phyloP scores from a whole-genome alignment of 352 stramenopile species.

The Pythium insidiosum region DNA sequence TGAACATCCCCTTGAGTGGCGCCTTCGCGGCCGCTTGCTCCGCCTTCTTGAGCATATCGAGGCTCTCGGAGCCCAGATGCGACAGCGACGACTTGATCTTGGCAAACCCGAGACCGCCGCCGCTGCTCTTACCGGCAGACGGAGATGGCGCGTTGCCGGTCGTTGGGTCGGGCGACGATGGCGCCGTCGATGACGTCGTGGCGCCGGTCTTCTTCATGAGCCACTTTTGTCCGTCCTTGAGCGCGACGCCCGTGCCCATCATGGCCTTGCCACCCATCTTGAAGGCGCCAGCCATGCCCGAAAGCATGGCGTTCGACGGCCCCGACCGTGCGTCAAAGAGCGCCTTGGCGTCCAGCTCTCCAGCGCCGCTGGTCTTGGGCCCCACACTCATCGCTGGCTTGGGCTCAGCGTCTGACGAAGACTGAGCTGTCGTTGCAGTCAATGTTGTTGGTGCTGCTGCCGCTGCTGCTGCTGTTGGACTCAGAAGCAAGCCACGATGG shows the following conservation, averaged over 20 bases:
- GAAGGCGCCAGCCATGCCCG: constrained; percentile 51
- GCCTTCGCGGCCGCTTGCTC: constrained; percentile 51
- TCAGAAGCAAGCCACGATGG: no score
- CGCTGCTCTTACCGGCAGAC: no score
- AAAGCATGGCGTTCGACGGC: constrained; percentile 47
- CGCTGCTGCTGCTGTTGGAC: no score
- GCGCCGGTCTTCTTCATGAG: constrained; percentile 54
- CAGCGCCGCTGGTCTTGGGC: constrained; percentile 7
- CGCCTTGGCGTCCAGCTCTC: constrained; percentile 23
- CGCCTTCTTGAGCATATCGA: constrained; percentile 73
- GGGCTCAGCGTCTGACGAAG: no score
- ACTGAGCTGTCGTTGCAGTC: no score
- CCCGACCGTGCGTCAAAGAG: constrained; percentile 26
- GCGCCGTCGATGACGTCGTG: neutral
- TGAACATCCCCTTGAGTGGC: constrained; percentile 23
- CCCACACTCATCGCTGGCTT: no score
- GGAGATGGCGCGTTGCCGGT: no score
- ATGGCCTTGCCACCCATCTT: constrained; percentile 68
- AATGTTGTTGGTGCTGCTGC: no score
- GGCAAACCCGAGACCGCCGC: constrained; percentile 37
- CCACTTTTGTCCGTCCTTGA: constrained; percentile 68
- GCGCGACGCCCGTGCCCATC: constrained; percentile 36
- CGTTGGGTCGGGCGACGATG: constrained; percentile 6
- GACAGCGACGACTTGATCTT: constrained; percentile 53
- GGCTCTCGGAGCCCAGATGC: constrained; percentile 56